phyloP scores from a whole-genome alignment of 495 filamentous ascomycete genomes.

The Penicillium manginii region DNA sequence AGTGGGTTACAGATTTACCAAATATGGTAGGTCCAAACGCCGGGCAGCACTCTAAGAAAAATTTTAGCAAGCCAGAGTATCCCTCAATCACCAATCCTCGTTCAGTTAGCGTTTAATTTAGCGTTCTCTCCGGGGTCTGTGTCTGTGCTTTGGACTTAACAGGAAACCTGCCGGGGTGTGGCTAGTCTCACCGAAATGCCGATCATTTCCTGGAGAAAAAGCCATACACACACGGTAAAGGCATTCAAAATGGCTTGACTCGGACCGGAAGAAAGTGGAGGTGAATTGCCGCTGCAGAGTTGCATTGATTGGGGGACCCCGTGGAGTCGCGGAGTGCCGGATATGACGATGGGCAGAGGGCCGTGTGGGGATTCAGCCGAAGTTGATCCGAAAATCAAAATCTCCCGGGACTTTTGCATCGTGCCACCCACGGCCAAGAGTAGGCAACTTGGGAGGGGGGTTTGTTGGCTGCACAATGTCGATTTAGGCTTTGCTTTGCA shows the following conservation, averaged over 20 bases:
- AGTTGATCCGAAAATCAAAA: neutral
- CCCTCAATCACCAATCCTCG: no score
- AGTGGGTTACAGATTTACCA: neutral
- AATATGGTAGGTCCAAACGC: neutral
- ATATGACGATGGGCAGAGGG: slow-evolving; percentile 1
- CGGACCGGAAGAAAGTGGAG: neutral
- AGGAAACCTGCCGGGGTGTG: neutral
- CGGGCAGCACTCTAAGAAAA: neutral
- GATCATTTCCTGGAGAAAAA: neutral
- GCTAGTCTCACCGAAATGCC: neutral
- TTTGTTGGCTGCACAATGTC: no score
- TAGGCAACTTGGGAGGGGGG: no score
- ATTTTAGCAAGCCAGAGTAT: no score
- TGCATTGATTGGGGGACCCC: slow-evolving; percentile 2
- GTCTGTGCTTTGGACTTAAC: neutral
- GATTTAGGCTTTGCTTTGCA: no score
- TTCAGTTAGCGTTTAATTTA: no score
- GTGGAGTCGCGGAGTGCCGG: neutral
- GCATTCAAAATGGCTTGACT: neutral
- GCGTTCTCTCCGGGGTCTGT: neutral
- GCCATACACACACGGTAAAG: neutral
- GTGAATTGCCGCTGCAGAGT: neutral
- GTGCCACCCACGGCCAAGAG: neutral
- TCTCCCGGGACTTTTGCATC: neutral
- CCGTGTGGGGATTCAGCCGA: slow-evolving; percentile 3